Percentiles rank a stretch among this genome's conserved stretches.
phyloP scores from a whole-genome alignment of 495 filamentous ascomycete species.

The Penicillium steckii region DNA sequence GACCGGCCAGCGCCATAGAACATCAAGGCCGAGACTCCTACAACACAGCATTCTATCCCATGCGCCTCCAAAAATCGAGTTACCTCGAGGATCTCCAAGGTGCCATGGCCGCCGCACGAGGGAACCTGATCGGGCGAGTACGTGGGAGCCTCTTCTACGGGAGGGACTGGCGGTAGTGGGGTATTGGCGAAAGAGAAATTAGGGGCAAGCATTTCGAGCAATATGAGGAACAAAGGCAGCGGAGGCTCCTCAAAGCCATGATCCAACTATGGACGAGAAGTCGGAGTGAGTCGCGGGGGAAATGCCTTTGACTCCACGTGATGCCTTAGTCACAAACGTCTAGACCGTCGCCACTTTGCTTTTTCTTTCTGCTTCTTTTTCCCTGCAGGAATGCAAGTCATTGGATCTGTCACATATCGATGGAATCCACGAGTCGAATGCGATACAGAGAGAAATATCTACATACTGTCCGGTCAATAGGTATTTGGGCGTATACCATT shows the following conservation, averaged over 20 bases:
- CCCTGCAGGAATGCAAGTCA: background rate
- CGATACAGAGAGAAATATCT: no score
- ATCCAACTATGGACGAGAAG: background rate
- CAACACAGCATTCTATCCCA: slow-evolving; percentile 30
- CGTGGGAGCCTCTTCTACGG: slow-evolving; percentile 10
- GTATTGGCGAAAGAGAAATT: slow-evolving; percentile 15
- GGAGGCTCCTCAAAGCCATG: background rate
- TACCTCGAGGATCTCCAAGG: slow-evolving; percentile 27
- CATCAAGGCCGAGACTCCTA: slow-evolving; percentile 28
- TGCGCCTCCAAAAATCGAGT: slow-evolving; percentile 26
- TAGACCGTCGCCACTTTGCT: slow-evolving; percentile 7
- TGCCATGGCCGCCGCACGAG: slow-evolving; percentile 27
- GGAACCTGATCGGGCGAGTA: slow-evolving; percentile 22
- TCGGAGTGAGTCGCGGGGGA: slow-evolving; percentile 17
- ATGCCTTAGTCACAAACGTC: slow-evolving; percentile 15
- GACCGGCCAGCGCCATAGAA: slow-evolving; percentile 29
- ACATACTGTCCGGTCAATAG: no score
- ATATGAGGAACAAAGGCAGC: background rate
- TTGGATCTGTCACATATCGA: background rate
- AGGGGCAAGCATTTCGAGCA: slow-evolving; percentile 17
- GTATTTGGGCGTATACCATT: no score
- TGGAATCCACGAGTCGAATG: no score
- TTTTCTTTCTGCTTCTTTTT: background rate
- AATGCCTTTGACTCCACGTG: slow-evolving; percentile 14
- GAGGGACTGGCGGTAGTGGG: slow-evolving; percentile 12